Evolutionary conservation across 805 yeast species (phyloP).

Genomic region (Lipomyces yamadae): DNA sequence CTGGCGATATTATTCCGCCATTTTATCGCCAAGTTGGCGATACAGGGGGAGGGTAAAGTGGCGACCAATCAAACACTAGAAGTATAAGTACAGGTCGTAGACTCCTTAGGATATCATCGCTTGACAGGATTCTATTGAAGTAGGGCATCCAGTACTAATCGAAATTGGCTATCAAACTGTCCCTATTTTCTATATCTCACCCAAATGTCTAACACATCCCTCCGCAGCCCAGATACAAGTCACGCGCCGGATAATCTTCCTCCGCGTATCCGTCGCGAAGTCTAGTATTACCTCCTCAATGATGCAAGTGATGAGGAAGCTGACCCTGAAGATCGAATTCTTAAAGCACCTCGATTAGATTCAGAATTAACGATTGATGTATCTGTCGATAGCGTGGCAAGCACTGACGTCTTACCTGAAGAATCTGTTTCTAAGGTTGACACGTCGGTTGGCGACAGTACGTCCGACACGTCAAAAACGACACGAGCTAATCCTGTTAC

Average conservation of each 20-base stretch:
- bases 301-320: not conserved
- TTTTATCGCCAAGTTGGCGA: slow-evolving; percentile 47
- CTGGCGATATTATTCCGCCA: slow-evolving; percentile 49
- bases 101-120: not conserved
- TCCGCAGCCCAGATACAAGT: not conserved
- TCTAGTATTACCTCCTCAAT: not conserved
- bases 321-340: not conserved
- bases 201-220: not conserved
- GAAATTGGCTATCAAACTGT: not conserved
- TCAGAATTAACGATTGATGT: no score
- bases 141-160: no score
- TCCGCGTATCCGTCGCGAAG: not conserved
- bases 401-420: no score
- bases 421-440: no score
- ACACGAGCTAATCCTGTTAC: no score
- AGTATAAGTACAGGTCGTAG: not conserved
- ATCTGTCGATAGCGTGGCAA: no score
- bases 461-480: no score
- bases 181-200: not conserved
- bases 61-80: slow-evolving; percentile 39
- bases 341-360: not conserved
- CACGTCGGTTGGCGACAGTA: no score
- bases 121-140: no score
- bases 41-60: slow-evolving; percentile 58
- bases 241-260: not conserved